Base-by-base conservation (phyloP, 2,329 filamentous ascomycete species). In the Zymoseptoria crescenta region DNA sequence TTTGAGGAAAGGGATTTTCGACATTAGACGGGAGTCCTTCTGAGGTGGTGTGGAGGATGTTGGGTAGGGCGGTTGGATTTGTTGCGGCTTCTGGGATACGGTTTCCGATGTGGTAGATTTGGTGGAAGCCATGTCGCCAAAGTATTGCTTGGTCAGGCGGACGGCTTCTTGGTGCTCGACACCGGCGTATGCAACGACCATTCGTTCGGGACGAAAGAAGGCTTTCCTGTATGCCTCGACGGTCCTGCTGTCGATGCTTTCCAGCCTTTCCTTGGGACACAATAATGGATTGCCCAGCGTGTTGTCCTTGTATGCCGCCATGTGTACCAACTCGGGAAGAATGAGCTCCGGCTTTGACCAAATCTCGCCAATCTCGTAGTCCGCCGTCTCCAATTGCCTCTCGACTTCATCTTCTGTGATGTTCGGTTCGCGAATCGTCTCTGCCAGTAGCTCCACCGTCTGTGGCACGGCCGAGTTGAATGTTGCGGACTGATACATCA, bases 401-500 rank as follows among this genome's bases (percentile, higher is more conserved):
- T 82, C 77, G 0, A 99, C 89, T 75, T 99, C 94, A 20, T 89
- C 85, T 27, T 95, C 88, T 8, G 90, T 95, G 65, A 97, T 87
- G 57, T 82, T 75, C 5, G 94, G 91, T 65, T 95, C 84, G 59
- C 91, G 87, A 63, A 99, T 95, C 30, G 94, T 97, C 74, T 99
- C 94, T 60, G 94, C 93, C 49, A 99, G 83, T 19, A 99, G 77
- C 29, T 82, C 90, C 24, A 96, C 84, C 10, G 93, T 91, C 8
- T 85, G 85, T 6, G 89, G 87, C 8, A 99, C 91, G 19, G 91
- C 87, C 27, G 87, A 87, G 79, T 99, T 99, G 83, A 99, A 99
- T 29, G 92, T 96, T 27, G 94, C 94, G 1, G 91, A 90, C 75
- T 99, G 94, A 79, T 99, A 99, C 94, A 99, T 99, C 77, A 99